These are phyloP conservation scores for Naganishia friedmannii DNA, from an alignment of 768 basidiomycete species.

Conservation along the genomic window DNA sequence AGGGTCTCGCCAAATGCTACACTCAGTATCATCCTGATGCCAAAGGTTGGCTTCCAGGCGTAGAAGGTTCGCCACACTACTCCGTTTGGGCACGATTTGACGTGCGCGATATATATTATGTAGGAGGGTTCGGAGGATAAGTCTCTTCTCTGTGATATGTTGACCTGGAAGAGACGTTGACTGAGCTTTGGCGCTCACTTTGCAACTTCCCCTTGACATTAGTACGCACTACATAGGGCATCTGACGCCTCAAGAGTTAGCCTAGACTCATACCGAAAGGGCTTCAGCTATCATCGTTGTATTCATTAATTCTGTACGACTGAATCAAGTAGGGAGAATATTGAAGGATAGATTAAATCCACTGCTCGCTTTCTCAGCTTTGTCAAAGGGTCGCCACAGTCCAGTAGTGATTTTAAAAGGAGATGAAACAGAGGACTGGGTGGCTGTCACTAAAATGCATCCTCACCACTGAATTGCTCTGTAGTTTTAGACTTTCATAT, in stretches of 20 bases:
- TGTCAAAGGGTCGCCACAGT: too few relatives aligned
- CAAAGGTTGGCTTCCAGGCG: slow-evolving; percentile 41
- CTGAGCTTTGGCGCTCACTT: neutral
- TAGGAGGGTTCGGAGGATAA: slow-evolving; percentile 51
- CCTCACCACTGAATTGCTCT: too few relatives aligned
- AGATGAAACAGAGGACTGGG: too few relatives aligned
- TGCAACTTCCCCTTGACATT: neutral
- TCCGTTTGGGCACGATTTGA: slow-evolving; percentile 45
- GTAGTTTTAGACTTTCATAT: too few relatives aligned
- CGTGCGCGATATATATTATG: slow-evolving; percentile 46
- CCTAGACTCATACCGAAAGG: neutral
- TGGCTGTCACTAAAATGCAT: too few relatives aligned
- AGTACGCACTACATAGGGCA: slow-evolving; percentile 16
- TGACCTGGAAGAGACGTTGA: neutral
- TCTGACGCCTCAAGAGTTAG: slow-evolving; percentile 8
- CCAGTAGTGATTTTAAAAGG: too few relatives aligned
- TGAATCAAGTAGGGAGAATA: neutral
- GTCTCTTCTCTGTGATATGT: neutral
- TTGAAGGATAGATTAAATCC: too few relatives aligned
- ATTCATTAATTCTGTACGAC: neutral
- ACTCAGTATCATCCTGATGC: slow-evolving; percentile 44
- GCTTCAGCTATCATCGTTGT: neutral
- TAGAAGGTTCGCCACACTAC: slow-evolving; percentile 32
- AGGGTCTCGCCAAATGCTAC: slow-evolving; percentile 39
- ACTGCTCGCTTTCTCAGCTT: too few relatives aligned